Conservation (phyloP, 768 basidiomycete genomes). For the Mycena alexandri region DNA sequence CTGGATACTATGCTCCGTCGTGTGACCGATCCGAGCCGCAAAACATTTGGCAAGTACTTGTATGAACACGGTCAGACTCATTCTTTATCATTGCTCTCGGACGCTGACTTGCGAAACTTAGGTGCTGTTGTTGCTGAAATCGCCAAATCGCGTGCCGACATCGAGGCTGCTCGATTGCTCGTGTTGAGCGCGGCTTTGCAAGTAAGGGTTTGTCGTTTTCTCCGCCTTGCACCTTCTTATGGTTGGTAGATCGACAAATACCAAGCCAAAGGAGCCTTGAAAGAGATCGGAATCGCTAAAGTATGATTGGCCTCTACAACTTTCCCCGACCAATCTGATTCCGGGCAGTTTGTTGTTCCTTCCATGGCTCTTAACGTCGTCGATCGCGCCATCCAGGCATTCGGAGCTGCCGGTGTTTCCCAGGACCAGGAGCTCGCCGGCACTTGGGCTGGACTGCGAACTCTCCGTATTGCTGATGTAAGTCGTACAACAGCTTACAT, state of each 20-base stretch:
- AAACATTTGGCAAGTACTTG: constrained; percentile 94
- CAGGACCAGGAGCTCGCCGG: constrained; percentile 89
- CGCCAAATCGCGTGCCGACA: constrained; percentile 92
- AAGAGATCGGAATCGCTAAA: constrained; percentile 98
- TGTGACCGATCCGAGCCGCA: constrained; percentile 91
- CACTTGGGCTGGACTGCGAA: constrained; percentile 85
- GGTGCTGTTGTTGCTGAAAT: constrained; percentile 93
- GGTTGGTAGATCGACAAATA: constrained; percentile 83
- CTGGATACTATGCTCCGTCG: constrained; percentile 90
- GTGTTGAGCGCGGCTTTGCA: constrained; percentile 94
- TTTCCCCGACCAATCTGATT: background rate
- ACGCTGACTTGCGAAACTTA: constrained; percentile 41
- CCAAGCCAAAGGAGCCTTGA: constrained; percentile 93
- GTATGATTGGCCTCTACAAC: constrained; percentile 52
- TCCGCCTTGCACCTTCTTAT: background rate
- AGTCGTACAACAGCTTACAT: constrained; percentile 39
- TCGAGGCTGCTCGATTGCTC: constrained; percentile 88
- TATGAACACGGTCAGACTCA: constrained; percentile 83
- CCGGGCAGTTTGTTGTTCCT: constrained; percentile 88
- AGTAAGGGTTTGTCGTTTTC: constrained; percentile 50
- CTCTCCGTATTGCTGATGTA: constrained; percentile 90
- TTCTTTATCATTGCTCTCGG: background rate
- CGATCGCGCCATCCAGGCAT: constrained; percentile 96
- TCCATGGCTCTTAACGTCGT: constrained; percentile 89
- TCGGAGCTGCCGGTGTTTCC: constrained; percentile 95